A percentile compares a stretch with the other conserved stretches of the same genome.
Conservation (phyloP, 345 rosid genomes). For the Isatis tinctoria region DNA sequence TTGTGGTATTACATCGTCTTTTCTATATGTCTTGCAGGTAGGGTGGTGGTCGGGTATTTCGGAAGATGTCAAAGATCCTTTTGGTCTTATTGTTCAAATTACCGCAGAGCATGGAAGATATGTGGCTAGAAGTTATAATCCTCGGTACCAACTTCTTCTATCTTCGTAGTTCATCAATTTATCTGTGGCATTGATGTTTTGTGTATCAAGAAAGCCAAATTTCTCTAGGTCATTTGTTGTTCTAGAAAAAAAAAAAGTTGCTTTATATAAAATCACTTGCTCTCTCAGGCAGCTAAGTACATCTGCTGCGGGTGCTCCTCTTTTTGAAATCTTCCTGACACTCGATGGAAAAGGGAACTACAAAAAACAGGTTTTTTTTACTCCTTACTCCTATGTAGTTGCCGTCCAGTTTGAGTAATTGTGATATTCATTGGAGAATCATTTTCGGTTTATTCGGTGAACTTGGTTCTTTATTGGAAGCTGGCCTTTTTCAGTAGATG, state of each 20-base stretch:
- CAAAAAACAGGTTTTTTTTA: constrained; percentile 65
- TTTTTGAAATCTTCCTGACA: constrained; percentile 84
- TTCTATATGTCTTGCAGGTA: constrained; percentile 44
- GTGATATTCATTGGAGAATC: background rate
- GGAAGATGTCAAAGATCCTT: constrained; percentile 68
- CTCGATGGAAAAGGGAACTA: constrained; percentile 66
- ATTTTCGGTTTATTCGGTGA: background rate
- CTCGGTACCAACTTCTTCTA: constrained; percentile 50
- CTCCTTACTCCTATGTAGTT: background rate
- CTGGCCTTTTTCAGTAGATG: constrained; percentile 1
- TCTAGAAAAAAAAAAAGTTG: background rate
- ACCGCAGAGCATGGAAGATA: constrained; percentile 97
- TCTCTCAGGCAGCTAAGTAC: constrained; percentile 75
- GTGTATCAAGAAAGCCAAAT: background rate
- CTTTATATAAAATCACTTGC: constrained; percentile 14
- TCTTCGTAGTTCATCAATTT: constrained; percentile 6
- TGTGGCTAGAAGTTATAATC: constrained; percentile 76
- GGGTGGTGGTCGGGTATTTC: constrained; percentile 99
- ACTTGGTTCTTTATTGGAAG: background rate
- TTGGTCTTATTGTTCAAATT: constrained; percentile 75
- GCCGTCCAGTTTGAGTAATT: background rate
- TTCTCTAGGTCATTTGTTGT: background rate
- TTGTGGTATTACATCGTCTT: background rate
- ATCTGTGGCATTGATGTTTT: constrained; percentile 2
- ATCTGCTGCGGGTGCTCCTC: constrained; percentile 62